A percentile compares a stretch with the other conserved stretches of the same genome.
Evolutionary conservation across 495 filamentous ascomycete species (phyloP).

Genomic region (Xylaria longipes): DNA sequence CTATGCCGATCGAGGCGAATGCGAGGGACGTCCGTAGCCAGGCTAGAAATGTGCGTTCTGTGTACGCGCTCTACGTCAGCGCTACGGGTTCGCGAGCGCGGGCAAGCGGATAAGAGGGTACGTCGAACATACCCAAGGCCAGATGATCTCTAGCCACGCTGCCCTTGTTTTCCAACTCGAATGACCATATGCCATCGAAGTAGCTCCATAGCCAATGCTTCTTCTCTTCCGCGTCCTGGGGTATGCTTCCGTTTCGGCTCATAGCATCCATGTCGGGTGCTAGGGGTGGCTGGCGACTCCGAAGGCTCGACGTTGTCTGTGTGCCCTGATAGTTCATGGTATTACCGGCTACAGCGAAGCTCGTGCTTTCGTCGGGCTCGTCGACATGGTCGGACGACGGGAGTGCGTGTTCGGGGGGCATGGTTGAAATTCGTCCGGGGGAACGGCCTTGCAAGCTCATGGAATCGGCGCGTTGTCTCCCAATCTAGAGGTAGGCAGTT

Average conservation of each 20-base stretch:
- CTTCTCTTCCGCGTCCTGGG: constrained; percentile 26
- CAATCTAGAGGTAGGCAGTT: constrained; percentile 23
- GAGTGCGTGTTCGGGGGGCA: constrained; percentile 32
- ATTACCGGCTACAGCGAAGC: constrained; percentile 39
- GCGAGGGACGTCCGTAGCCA: constrained; percentile 96
- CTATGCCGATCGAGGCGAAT: constrained; percentile 95
- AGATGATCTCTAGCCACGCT: constrained; percentile 95
- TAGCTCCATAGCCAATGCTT: constrained; percentile 45
- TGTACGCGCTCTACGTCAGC: constrained; percentile 27
- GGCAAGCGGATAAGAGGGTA: constrained; percentile 1
- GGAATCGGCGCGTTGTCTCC: constrained; percentile 40
- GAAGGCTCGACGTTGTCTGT: constrained; percentile 35
- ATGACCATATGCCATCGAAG: constrained; percentile 74
- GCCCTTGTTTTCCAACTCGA: constrained; percentile 96
- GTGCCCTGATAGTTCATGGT: constrained; percentile 46
- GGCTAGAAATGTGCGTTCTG: constrained; percentile 95
- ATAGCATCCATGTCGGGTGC: constrained; percentile 22
- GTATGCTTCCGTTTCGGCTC: constrained; percentile 22
- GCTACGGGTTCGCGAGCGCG: constrained; percentile 19
- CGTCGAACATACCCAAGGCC: constrained; percentile 74
- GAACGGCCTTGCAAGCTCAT: constrained; percentile 27
- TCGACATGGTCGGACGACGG: constrained; percentile 32
- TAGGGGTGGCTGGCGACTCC: constrained; percentile 28
- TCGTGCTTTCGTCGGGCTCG: constrained; percentile 39
- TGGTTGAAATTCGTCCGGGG: constrained; percentile 27